A percentile compares a stretch with the other conserved stretches of the same genome.
phyloP scores from a whole-genome alignment of 2,329 filamentous ascomycete genomes.

The Aureobasidium sp. region DNA sequence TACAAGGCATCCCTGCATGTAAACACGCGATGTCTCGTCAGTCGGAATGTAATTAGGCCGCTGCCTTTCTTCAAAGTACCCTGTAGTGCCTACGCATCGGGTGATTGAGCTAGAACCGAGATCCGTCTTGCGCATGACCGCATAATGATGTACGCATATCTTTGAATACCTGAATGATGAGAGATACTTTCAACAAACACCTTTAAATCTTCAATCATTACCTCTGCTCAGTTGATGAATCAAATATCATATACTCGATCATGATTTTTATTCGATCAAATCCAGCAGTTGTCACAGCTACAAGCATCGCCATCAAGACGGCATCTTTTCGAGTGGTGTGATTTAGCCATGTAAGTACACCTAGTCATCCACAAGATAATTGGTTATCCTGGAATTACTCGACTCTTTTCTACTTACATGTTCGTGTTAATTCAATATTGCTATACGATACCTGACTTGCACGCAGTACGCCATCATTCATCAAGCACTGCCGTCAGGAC shows the following conservation, averaged over 20 bases:
- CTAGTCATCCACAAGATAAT: too few relatives aligned
- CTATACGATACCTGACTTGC: neutral
- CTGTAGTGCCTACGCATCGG: too few relatives aligned
- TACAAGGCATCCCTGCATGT: too few relatives aligned
- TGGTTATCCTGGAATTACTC: neutral
- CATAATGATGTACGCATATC: neutral
- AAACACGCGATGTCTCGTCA: too few relatives aligned
- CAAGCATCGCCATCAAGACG: conserved; percentile 27
- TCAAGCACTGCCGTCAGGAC: conserved; percentile 71
- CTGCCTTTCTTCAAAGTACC: too few relatives aligned
- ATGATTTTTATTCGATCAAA: conserved; percentile 1
- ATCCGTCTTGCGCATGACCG: neutral
- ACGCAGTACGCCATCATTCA: conserved; percentile 69
- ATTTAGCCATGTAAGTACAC: conserved; percentile 31
- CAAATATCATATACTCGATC: neutral
- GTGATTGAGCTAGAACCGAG: too few relatives aligned
- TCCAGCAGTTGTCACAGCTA: conserved; percentile 25
- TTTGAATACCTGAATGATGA: neutral
- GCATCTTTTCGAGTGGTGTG: conserved; percentile 37
- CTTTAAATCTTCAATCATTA: neutral
- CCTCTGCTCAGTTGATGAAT: neutral
- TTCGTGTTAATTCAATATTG: neutral
- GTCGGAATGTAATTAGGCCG: too few relatives aligned
- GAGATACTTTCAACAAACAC: neutral
- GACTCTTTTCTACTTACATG: too few relatives aligned